Evolutionary conservation across 2,329 filamentous ascomycete genomes (phyloP).

Genomic region (Dryadomyces sulphureus): DNA sequence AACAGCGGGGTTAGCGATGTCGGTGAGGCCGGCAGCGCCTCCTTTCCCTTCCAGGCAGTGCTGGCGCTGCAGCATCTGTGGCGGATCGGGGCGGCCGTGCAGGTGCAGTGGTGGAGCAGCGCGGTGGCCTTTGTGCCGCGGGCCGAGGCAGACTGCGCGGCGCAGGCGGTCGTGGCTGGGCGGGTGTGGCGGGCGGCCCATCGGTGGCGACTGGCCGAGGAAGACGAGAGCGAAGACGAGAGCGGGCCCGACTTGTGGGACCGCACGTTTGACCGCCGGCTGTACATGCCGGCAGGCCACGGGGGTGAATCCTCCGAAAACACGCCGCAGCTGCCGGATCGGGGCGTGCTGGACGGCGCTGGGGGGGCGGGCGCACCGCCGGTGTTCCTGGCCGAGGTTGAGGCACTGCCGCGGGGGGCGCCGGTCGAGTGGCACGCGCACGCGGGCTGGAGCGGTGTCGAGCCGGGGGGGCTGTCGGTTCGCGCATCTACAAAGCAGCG

Average conservation of each 20-base stretch:
- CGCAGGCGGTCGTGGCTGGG: slow-evolving; percentile 26
- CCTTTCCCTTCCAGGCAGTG: slow-evolving; percentile 40
- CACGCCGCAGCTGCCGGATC: slow-evolving; percentile 31
- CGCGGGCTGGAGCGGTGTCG: slow-evolving; percentile 35
- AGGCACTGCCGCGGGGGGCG: slow-evolving; percentile 57
- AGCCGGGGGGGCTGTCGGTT: background rate
- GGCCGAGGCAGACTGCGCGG: slow-evolving; percentile 4
- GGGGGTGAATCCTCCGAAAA: slow-evolving; percentile 1
- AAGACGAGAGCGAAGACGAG: slow-evolving; percentile 32
- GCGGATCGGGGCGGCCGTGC: slow-evolving; percentile 60
- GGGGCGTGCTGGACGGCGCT: slow-evolving; percentile 22
- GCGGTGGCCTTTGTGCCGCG: slow-evolving; percentile 59
- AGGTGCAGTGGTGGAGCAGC: slow-evolving; percentile 60
- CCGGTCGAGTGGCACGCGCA: slow-evolving; percentile 74
- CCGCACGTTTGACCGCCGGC: slow-evolving; percentile 39
- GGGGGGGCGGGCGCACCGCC: slow-evolving; percentile 34
- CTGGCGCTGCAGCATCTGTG: slow-evolving; percentile 81
- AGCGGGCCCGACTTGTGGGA: slow-evolving; percentile 54
- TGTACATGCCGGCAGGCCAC: slow-evolving; percentile 24
- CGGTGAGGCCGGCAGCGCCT: background rate
- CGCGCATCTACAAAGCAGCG: background rate
- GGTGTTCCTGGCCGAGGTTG: slow-evolving; percentile 62
- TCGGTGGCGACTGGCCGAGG: slow-evolving; percentile 16
- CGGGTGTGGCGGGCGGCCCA: slow-evolving; percentile 34
- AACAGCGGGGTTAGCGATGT: no score